Evolutionary conservation across 139 green algal genomes (phyloP).

Genomic region (Chlamydomonas sp.): DNA sequence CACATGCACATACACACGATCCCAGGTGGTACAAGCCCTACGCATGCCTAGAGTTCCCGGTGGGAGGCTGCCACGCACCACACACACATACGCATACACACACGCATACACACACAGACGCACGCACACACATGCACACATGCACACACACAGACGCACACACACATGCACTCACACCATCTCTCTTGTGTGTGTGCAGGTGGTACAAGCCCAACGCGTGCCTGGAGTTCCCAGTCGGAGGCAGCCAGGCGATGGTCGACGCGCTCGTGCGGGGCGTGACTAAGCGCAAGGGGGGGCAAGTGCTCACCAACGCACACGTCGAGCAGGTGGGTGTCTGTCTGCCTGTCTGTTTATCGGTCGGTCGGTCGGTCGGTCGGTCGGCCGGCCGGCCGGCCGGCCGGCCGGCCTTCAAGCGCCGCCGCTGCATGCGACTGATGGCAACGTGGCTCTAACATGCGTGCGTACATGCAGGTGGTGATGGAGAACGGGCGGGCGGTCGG

Average conservation of each 20-base stretch:
- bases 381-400: too few species aligned
- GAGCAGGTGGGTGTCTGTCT: slow-evolving; percentile 68
- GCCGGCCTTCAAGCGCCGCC: background rate
- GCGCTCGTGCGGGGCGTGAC: slow-evolving; percentile 81
- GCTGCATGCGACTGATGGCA: too few species aligned
- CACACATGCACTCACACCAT: background rate
- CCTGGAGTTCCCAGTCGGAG: slow-evolving; percentile 89
- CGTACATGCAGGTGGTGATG: slow-evolving; percentile 40
- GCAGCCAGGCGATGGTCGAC: slow-evolving; percentile 79
- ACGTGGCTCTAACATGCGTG: too few species aligned
- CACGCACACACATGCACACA: slow-evolving; percentile 4
- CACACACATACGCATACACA: too few species aligned
- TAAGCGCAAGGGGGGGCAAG: slow-evolving; percentile 66
- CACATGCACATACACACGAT: background rate
- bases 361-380: too few species aligned
- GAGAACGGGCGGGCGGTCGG: slow-evolving; percentile 48
- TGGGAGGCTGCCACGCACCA: too few species aligned
- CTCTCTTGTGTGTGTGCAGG: slow-evolving; percentile 22
- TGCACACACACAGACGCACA: background rate
- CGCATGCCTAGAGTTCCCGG: too few species aligned
- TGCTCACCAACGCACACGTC: slow-evolving; percentile 75
- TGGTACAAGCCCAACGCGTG: slow-evolving; percentile 68
- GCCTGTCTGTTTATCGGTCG: too few species aligned
- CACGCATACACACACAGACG: slow-evolving; percentile 14
- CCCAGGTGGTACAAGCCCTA: slow-evolving; percentile 74